Percentiles rank a stretch among this genome's conserved stretches.
Evolutionary conservation across 176 grass and related monocot species (phyloP).

Genomic region (Lolium multiflorum): DNA sequence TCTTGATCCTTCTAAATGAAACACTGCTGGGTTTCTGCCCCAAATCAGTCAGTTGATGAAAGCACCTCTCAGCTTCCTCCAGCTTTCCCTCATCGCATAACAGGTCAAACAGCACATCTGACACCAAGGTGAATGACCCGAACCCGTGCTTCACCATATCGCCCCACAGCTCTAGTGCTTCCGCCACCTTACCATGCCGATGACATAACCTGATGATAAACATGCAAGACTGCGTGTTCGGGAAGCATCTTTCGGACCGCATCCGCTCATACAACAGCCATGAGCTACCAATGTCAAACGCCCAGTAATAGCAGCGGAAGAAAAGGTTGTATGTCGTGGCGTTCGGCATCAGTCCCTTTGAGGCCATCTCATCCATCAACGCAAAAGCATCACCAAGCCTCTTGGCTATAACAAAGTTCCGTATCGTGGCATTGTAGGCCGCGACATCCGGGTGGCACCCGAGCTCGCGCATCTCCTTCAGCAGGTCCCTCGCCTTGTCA

Average conservation of each 20-base stretch:
- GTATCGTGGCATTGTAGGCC: conserved; percentile 71
- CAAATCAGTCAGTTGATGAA: conserved; percentile 73
- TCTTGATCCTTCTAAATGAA: conserved; percentile 80
- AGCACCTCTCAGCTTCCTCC: conserved; percentile 81
- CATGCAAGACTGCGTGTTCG: conserved; percentile 88
- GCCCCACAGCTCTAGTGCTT: conserved; percentile 79
- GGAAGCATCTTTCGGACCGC: conserved; percentile 67
- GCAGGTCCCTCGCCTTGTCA: conserved; percentile 72
- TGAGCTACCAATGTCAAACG: conserved; percentile 57
- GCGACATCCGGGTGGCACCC: conserved; percentile 74
- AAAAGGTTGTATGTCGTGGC: conserved; percentile 88
- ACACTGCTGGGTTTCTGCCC: conserved; percentile 74
- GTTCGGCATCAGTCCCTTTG: conserved; percentile 72
- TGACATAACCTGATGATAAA: conserved; percentile 79
- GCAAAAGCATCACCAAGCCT: conserved; percentile 77
- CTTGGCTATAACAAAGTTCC: conserved; percentile 91
- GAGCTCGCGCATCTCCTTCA: conserved; percentile 86
- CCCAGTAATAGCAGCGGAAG: conserved; percentile 90
- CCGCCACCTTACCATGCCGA: conserved; percentile 51
- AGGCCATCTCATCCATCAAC: conserved; percentile 76
- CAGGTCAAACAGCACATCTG: conserved; percentile 83
- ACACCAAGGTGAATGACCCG: conserved; percentile 76
- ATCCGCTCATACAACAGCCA: conserved; percentile 73
- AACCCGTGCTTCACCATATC: conserved; percentile 83
- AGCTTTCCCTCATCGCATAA: conserved; percentile 83